Base-by-base conservation (phyloP, 306 rosid genomes). In the Cajanus cajan region DNA sequence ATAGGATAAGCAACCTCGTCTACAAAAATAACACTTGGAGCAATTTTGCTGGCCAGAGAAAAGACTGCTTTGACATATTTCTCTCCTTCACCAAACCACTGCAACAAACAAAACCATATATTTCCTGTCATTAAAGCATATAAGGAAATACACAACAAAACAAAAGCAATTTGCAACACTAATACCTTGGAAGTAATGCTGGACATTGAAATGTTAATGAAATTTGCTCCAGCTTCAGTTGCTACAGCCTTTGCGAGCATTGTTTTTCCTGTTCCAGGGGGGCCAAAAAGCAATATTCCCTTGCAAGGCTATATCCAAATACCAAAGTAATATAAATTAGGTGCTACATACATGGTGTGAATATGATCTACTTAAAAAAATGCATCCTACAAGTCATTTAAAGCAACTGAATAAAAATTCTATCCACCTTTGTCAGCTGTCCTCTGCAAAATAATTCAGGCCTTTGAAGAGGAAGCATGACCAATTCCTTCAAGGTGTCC, bases 241-340 rank as follows among this genome's bases (percentile, higher is more conserved):
- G 98, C 98, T 57, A 92, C 98, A 77, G 98, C 98, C 87, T 95
- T 95, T 62, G 97, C 98, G 51, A 95, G 98, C 98, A 95, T 95
- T 36, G 98, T 92, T 85, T 92, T 95, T 64, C 98, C 98, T 33
- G 97, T 92, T 65, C 97, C 97, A 61, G 98, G 98, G 22, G 98
- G 98, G 0, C 98, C 98, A 90, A 95, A 95, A 71, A 95, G 92
- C 84, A 95, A 86, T 74, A 95, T 95, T 81, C 98, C 98, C 87
- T 95, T 95, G 90, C 98, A 95, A 68, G 98, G 98, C 98, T 95
- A 87, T 55, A 77, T 39, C 48, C 66, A 36, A 70, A 80, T 57
- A 45, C 48, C 62, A 36, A 70, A 80, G 63, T 51, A 82, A 73
- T 67, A 21, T 61, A 15, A 54, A 69, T 82, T 40, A 62, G 77